These are phyloP conservation scores for Phaffomyces antillensis DNA, from an alignment of 805 yeast species.

Conservation along the genomic window DNA sequence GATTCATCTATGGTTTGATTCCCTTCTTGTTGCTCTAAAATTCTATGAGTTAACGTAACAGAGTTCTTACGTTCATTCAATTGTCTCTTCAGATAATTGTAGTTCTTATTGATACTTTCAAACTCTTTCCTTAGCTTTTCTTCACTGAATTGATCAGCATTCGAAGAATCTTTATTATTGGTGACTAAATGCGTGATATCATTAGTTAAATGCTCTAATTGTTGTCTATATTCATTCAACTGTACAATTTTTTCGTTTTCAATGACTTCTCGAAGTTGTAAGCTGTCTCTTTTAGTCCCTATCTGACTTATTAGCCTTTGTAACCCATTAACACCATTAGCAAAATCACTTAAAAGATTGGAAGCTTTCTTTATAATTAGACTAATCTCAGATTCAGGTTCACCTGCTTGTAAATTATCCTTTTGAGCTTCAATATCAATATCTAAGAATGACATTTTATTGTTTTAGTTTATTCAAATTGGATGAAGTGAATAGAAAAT, in stretches of 20 bases:
- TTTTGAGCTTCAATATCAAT: slow-evolving; percentile 26
- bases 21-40: slow-evolving; percentile 13
- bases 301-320: slow-evolving; percentile 42
- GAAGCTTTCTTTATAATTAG: slow-evolving; percentile 22
- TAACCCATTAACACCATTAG: slow-evolving; percentile 41
- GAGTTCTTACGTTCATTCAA: slow-evolving; percentile 45
- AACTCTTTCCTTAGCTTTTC: slow-evolving; percentile 50
- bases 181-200: slow-evolving; percentile 20
- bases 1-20: slow-evolving; percentile 5
- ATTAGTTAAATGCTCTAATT: slow-evolving; percentile 27
- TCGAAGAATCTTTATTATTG: slow-evolving; percentile 6
- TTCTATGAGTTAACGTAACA: slow-evolving; percentile 27
- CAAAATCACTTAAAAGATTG: slow-evolving; percentile 32
- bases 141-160: slow-evolving; percentile 22
- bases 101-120: slow-evolving; percentile 41
- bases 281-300: slow-evolving; percentile 40
- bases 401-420: neutral
- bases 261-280: slow-evolving; percentile 28
- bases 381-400: slow-evolving; percentile 13
- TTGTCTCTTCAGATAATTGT: slow-evolving; percentile 32
- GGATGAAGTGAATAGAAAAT: no score
- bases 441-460: slow-evolving; percentile 21
- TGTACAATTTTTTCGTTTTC: slow-evolving; percentile 17
- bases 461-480: neutral
- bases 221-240: slow-evolving; percentile 22